Evolutionary conservation across 1,284 basidiomycete species (phyloP).

Genomic region (Melampsora americana): DNA sequence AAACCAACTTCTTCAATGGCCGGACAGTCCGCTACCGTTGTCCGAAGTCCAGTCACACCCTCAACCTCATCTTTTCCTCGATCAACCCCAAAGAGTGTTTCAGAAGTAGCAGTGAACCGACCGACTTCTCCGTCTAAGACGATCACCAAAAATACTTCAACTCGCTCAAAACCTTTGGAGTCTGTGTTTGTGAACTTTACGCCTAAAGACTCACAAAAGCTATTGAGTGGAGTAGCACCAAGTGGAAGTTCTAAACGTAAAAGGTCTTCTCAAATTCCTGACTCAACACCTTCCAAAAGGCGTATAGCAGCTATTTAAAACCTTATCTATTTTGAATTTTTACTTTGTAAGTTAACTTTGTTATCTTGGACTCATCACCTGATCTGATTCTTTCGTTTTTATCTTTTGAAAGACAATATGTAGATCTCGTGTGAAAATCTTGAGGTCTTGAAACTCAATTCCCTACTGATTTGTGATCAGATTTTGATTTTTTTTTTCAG

Average conservation of each 20-base stretch:
- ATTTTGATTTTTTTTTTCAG: too few species aligned
- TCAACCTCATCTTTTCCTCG: background rate
- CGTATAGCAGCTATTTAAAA: background rate
- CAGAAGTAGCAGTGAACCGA: background rate
- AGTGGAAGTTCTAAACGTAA: conserved; percentile 50
- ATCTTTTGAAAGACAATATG: too few species aligned
- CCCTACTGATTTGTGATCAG: too few species aligned
- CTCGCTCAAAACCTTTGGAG: background rate
- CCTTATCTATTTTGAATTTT: too few species aligned
- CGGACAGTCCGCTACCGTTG: background rate
- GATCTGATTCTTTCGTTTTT: background rate
- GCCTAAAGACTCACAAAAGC: conserved; percentile 47
- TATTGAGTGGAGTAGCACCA: conserved; percentile 50
- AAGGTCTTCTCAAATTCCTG: conserved; percentile 1
- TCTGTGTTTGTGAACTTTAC: conserved; percentile 51
- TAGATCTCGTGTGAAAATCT: too few species aligned
- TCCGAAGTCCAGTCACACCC: background rate
- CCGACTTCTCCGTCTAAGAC: background rate
- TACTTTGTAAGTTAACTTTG: too few species aligned
- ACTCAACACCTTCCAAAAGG: background rate
- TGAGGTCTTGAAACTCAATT: too few species aligned
- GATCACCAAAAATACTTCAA: background rate
- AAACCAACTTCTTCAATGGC: background rate
- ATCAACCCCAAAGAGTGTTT: background rate
- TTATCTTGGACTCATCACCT: background rate